Conservation (phyloP, 78 protist genomes). For the Dictyostelium capitatum region DNA sequence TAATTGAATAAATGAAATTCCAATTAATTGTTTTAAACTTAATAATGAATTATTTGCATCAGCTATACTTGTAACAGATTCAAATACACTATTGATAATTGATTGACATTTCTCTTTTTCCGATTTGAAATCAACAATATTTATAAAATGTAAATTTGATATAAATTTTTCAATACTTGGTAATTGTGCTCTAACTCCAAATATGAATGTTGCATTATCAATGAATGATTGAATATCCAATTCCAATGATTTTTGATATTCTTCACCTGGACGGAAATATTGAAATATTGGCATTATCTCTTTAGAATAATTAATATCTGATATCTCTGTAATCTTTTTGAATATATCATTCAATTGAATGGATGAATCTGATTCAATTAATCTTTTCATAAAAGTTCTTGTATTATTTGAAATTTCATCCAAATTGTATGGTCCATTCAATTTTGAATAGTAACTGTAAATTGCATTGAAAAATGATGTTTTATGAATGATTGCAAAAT, state of each 20-base stretch:
- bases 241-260: not conserved
- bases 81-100: not conserved
- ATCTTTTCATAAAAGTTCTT: not conserved
- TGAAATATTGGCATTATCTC: not conserved
- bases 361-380: constrained; percentile 14
- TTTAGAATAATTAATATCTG: not conserved
- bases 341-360: constrained; percentile 31
- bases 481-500: not conserved
- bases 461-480: not conserved
- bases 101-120: not conserved
- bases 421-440: not conserved
- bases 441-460: not conserved
- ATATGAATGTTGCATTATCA: constrained; percentile 14
- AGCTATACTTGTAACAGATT: not conserved
- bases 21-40: not conserved
- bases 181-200: not conserved
- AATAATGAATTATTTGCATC: not conserved
- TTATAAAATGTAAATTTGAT: not conserved
- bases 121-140: not conserved
- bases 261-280: not conserved
- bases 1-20: not conserved
- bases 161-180: not conserved
- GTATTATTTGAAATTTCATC: not conserved
- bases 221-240: not conserved
- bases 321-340: not conserved